Conservation (phyloP, 345 rosid genomes). For the Lumnitzera littorea region DNA sequence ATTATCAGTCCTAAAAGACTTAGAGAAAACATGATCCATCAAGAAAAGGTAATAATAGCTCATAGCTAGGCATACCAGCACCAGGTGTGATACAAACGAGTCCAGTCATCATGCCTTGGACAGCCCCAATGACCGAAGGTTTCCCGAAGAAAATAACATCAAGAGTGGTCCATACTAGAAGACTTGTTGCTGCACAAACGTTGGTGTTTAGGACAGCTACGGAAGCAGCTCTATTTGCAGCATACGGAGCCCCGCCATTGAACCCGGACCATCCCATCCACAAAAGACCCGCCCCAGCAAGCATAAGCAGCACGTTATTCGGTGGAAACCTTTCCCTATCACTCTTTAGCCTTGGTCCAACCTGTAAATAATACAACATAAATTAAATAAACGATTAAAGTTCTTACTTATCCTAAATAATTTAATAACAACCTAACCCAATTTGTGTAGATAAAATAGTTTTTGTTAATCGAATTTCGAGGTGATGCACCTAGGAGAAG, state of each 20-base stretch:
- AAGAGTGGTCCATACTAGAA: slow-evolving; percentile 81
- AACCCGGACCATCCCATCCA: slow-evolving; percentile 99
- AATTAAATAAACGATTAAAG: background rate
- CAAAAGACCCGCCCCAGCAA: slow-evolving; percentile 86
- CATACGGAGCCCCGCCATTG: slow-evolving; percentile 93
- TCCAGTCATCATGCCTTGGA: slow-evolving; percentile 94
- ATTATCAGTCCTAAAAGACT: no score
- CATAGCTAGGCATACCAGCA: slow-evolving; percentile 41
- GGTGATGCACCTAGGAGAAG: no score
- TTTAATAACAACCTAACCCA: background rate
- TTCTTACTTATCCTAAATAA: background rate
- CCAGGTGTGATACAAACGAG: slow-evolving; percentile 88
- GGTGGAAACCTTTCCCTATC: slow-evolving; percentile 94
- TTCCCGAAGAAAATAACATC: slow-evolving; percentile 82
- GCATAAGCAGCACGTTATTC: slow-evolving; percentile 81
- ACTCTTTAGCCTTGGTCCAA: slow-evolving; percentile 71
- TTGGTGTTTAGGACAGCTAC: slow-evolving; percentile 79
- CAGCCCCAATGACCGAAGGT: slow-evolving; percentile 90
- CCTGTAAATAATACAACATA: slow-evolving; percentile 25
- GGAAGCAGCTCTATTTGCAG: slow-evolving; percentile 64
- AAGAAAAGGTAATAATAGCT: no score
- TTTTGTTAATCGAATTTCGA: background rate
- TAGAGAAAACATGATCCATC: no score
- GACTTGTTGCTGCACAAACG: slow-evolving; percentile 80
- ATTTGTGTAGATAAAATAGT: background rate